These are phyloP conservation scores for Solanum lignicaule DNA, from an alignment of 257 asterid species.

Conservation along the genomic window DNA sequence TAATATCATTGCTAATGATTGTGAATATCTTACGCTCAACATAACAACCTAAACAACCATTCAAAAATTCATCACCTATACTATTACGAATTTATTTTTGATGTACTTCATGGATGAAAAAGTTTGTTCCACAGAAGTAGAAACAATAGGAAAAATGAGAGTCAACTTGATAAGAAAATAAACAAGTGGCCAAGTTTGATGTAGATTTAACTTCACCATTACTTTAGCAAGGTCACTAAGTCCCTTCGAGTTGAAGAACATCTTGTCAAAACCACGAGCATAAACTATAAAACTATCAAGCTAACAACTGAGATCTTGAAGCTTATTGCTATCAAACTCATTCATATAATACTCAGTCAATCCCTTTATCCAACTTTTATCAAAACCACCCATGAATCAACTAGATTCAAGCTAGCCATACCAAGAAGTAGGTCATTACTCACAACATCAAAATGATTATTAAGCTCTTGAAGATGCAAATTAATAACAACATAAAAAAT, in stretches of 20 bases:
- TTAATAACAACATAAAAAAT: background rate
- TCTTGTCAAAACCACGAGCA: too few relatives aligned
- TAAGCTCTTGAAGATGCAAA: background rate
- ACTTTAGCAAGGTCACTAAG: too few relatives aligned
- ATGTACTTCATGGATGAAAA: background rate
- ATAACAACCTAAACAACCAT: background rate
- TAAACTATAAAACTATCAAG: too few relatives aligned
- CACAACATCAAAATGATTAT: background rate
- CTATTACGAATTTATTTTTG: background rate
- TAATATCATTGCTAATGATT: background rate
- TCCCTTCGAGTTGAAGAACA: too few relatives aligned
- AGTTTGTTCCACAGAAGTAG: background rate
- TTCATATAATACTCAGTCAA: too few relatives aligned
- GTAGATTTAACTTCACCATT: too few relatives aligned
- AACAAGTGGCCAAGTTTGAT: too few relatives aligned
- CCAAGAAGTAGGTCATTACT: background rate
- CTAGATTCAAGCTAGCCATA: background rate
- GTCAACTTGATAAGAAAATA: background rate
- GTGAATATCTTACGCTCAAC: background rate
- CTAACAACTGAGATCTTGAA: too few relatives aligned
- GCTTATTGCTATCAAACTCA: too few relatives aligned
- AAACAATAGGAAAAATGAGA: too few relatives aligned
- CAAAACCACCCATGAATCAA: background rate
- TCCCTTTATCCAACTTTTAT: background rate
- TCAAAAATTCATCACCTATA: background rate